phyloP scores from a whole-genome alignment of 257 asterid genomes.

The Ajuga chamaepitys region DNA sequence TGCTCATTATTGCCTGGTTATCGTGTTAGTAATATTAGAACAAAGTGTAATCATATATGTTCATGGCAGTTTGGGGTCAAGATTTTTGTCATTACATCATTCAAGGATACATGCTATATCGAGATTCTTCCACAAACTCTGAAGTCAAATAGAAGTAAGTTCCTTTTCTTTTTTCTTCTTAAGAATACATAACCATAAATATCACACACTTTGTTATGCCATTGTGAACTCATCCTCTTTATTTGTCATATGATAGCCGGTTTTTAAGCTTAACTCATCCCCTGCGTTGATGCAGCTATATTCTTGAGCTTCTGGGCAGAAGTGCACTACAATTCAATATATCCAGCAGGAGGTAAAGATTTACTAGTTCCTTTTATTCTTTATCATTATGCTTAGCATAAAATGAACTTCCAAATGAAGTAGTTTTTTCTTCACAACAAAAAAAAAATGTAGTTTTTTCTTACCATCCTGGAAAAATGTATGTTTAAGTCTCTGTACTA shows the following conservation, averaged over 20 bases:
- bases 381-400: too few species aligned
- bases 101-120: slow-evolving; percentile 88
- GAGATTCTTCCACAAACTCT: slow-evolving; percentile 76
- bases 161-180: neutral
- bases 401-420: neutral
- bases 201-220: neutral
- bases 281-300: slow-evolving; percentile 46
- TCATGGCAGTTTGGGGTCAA: slow-evolving; percentile 70
- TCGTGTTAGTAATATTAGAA: neutral
- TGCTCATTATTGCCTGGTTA: neutral
- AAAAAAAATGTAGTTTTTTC: too few species aligned
- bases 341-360: slow-evolving; percentile 68
- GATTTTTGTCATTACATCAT: slow-evolving; percentile 78
- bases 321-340: slow-evolving; percentile 84
- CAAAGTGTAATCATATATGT: neutral
- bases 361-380: neutral
- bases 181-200: neutral
- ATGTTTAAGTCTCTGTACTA: too few species aligned
- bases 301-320: slow-evolving; percentile 95
- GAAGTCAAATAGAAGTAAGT: slow-evolving; percentile 72
- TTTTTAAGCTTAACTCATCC: neutral
- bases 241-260: neutral
- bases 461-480: too few species aligned
- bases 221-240: neutral
- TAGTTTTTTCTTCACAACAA: too few species aligned